Base-by-base conservation (phyloP, 75 land plant species). In the Adiantum capillusveneris region DNA sequence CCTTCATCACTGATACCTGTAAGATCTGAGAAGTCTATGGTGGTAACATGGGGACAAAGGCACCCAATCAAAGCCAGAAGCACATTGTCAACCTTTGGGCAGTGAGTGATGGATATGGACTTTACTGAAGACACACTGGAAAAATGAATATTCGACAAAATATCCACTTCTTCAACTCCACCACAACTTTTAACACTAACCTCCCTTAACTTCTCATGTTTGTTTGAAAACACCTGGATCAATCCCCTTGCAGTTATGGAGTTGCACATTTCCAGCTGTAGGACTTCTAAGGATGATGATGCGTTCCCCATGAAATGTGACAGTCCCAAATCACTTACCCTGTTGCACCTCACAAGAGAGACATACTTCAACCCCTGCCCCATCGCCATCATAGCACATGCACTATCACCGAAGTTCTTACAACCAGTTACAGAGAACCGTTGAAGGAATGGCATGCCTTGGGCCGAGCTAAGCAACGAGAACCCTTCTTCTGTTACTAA, bases 221-320 rank as follows among this genome's bases (percentile, higher is more conserved):
- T 74, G 56, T 59, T 64, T 3, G 62, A 17, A 60, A 90, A 62
- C 24, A 68, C 59, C 49, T 63, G 63, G 53, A 82, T 44, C 62
- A 91, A 39, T 29, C 97, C 97, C 46, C 39, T 17, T 21, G 65
- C 73, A 42, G 90, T 69, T 56, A 88, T 75, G 53, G 63, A 45
- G 60, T 81, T 84, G 71, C 98, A 92, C 54, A 81, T 85, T 53
- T 92, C 95, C 50, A 92, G 59, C 28, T 74, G 79, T 6, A 92
- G 59, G 42, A 63, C 83, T 31, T 85, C 95, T 18, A 92, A 78
- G n/a, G n/a, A n/a, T n/a, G 80, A 66, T 16, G 1, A 29, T 0
- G 82, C 83, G 64, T 53, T 37, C 52, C 69, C 64, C 26, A 79
- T 56, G 64, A 92, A 76, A 25, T 72, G 70, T 26, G 57, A 44